A percentile compares a stretch with the other conserved stretches of the same genome.
These are phyloP conservation scores for Vicia sativa DNA, from an alignment of 306 rosid genomes.

Conservation along the genomic window DNA sequence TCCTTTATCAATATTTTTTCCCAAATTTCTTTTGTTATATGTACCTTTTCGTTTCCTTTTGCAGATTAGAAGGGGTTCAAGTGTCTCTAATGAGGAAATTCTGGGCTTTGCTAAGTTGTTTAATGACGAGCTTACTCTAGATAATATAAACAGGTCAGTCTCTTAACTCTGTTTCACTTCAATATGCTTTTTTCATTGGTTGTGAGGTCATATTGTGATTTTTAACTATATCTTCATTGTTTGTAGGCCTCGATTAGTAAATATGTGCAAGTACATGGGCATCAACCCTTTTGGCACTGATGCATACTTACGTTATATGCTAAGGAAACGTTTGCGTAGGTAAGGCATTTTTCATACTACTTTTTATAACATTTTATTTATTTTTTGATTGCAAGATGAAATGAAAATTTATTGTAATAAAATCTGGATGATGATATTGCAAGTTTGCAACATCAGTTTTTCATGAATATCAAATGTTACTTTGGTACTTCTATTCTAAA, in stretches of 20 bases:
- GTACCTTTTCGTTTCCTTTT: constrained; percentile 27
- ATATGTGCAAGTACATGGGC: constrained; percentile 99
- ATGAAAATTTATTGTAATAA: constrained; percentile 13
- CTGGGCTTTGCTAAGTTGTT: constrained; percentile 94
- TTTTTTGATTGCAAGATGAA: constrained; percentile 19
- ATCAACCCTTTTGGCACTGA: constrained; percentile 87
- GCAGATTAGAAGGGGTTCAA: constrained; percentile 84
- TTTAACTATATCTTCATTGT: constrained; percentile 29
- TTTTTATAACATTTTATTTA: constrained; percentile 9
- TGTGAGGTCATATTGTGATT: constrained; percentile 37
- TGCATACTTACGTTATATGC: constrained; percentile 92
- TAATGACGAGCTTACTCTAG: constrained; percentile 95
- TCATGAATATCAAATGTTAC: constrained; percentile 37
- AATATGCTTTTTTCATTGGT: constrained; percentile 18
- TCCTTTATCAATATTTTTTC: constrained; percentile 23
- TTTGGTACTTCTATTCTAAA: constrained; percentile 25
- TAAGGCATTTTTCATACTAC: constrained; percentile 41
- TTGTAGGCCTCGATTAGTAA: constrained; percentile 90
- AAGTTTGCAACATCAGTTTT: constrained; percentile 8
- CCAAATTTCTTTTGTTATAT: background rate
- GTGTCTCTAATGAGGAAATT: constrained; percentile 85
- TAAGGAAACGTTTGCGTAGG: constrained; percentile 73
- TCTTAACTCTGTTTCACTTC: constrained; percentile 32
- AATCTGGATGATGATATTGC: constrained; percentile 18
- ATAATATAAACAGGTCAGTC: constrained; percentile 88